These are phyloP conservation scores for Colletotrichum tropicicola DNA, from an alignment of 2,329 filamentous ascomycete genomes.

Conservation along the genomic window DNA sequence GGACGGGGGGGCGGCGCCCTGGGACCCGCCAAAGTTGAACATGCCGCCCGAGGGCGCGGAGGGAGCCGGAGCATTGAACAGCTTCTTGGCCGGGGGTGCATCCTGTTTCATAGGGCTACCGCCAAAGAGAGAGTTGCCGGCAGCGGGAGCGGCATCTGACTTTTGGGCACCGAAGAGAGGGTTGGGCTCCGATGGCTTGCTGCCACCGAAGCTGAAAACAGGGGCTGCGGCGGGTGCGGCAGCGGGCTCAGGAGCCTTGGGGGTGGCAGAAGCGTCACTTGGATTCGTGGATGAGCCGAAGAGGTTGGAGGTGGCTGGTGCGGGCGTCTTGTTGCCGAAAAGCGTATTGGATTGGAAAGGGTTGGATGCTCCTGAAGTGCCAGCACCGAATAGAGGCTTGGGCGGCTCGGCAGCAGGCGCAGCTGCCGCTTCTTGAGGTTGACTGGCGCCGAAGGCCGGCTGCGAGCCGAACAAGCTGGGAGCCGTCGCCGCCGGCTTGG, in stretches of 20 bases:
- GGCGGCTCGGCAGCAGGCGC: slow-evolving; percentile 35
- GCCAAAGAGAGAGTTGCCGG: slow-evolving; percentile 45
- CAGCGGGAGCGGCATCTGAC: slow-evolving; percentile 37
- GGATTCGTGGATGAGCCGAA: slow-evolving; percentile 37
- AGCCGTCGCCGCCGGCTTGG: slow-evolving; percentile 32
- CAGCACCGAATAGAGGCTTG: slow-evolving; percentile 37
- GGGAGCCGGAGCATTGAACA: slow-evolving; percentile 44
- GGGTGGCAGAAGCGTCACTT: neutral
- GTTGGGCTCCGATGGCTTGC: slow-evolving; percentile 40
- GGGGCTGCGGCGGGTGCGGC: slow-evolving; percentile 35
- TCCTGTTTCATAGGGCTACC: slow-evolving; percentile 54
- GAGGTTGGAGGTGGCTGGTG: slow-evolving; percentile 35
- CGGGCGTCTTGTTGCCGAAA: slow-evolving; percentile 34
- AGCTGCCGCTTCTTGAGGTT: slow-evolving; percentile 38
- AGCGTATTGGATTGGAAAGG: slow-evolving; percentile 27
- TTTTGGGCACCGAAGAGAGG: slow-evolving; percentile 49
- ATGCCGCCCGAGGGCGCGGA: slow-evolving; percentile 37
- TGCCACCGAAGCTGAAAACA: slow-evolving; percentile 44
- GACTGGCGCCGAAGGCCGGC: slow-evolving; percentile 48
- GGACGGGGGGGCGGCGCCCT: slow-evolving; percentile 31
- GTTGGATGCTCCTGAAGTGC: slow-evolving; percentile 21
- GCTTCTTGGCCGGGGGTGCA: slow-evolving; percentile 45
- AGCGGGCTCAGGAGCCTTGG: slow-evolving; percentile 11
- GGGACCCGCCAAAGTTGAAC: slow-evolving; percentile 49
- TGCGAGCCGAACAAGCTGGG: slow-evolving; percentile 35